These are phyloP conservation scores for Diaporthe caulivora DNA, from an alignment of 2,329 filamentous ascomycete genomes.

Conservation along the genomic window DNA sequence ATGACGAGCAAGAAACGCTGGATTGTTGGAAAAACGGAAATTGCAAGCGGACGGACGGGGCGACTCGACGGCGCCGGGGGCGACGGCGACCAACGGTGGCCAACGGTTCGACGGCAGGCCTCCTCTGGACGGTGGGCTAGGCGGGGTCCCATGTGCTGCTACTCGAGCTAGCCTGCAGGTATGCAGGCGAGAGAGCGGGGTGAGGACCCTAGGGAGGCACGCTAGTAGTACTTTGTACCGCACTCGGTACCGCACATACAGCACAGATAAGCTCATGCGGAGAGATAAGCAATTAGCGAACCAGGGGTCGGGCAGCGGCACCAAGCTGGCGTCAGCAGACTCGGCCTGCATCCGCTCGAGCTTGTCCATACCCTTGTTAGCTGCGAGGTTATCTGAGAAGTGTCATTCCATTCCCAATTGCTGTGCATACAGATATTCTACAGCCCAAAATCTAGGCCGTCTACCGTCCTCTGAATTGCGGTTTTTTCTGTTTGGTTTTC, in stretches of 20 bases:
- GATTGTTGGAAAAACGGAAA: background rate
- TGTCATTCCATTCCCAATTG: too few relatives aligned
- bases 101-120: slow-evolving; percentile 11
- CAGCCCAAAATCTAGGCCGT: too few relatives aligned
- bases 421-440: too few relatives aligned
- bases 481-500: too few relatives aligned
- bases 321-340: background rate
- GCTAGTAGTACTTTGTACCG: background rate
- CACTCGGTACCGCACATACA: too few relatives aligned
- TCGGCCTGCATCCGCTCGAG: too few relatives aligned
- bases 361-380: too few relatives aligned
- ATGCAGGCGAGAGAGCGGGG: slow-evolving; percentile 10
- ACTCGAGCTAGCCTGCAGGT: background rate
- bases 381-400: too few relatives aligned
- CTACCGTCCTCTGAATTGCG: too few relatives aligned
- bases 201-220: too few relatives aligned
- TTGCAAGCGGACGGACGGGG: slow-evolving; percentile 5
- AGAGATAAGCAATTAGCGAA: background rate
- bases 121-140: background rate
- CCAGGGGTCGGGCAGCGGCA: slow-evolving; percentile 6
- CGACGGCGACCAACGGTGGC: slow-evolving; percentile 11
- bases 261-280: background rate
- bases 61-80: background rate
- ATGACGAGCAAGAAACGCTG: background rate
- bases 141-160: background rate